phyloP scores from a whole-genome alignment of 176 grass and related monocot genomes.

The Rhynchospora breviuscula region DNA sequence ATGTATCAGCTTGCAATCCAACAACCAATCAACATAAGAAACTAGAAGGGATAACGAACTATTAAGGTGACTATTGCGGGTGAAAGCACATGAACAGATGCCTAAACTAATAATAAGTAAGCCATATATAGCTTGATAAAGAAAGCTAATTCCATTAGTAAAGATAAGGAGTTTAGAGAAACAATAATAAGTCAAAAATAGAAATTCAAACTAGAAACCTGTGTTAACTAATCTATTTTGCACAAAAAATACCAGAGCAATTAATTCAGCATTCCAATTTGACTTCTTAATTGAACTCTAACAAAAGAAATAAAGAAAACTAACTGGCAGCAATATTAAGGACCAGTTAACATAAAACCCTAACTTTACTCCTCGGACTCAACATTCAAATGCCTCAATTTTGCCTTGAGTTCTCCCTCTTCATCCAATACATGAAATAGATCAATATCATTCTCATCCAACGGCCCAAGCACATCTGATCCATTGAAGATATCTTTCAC shows the following conservation, averaged over 20 bases:
- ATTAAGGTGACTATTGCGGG: too few relatives aligned
- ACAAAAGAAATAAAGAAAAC: not conserved
- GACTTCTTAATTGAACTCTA: not conserved
- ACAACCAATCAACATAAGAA: too few relatives aligned
- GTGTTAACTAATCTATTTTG: not conserved
- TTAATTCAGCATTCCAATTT: not conserved
- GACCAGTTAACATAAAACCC: not conserved
- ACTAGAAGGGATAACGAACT: too few relatives aligned
- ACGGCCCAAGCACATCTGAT: conserved; percentile 45
- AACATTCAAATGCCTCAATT: conserved; percentile 57
- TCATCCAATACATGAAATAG: conserved; percentile 38
- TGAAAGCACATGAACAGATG: too few relatives aligned
- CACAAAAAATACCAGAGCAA: conserved; percentile 17
- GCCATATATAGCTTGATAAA: not conserved
- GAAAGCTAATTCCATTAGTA: conserved; percentile 2
- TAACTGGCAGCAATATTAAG: not conserved
- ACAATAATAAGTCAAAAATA: not conserved
- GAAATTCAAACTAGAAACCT: conserved; percentile 1
- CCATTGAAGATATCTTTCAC: conserved; percentile 68
- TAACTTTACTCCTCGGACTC: conserved; percentile 23
- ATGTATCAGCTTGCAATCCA: too few relatives aligned
- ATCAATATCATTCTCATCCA: conserved; percentile 70
- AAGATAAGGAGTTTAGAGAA: not conserved
- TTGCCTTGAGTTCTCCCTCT: conserved; percentile 40
- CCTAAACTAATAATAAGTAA: too few relatives aligned